These are phyloP conservation scores for Leccinum olivaceopallidum DNA, from an alignment of 768 basidiomycete genomes.

Conservation along the genomic window DNA sequence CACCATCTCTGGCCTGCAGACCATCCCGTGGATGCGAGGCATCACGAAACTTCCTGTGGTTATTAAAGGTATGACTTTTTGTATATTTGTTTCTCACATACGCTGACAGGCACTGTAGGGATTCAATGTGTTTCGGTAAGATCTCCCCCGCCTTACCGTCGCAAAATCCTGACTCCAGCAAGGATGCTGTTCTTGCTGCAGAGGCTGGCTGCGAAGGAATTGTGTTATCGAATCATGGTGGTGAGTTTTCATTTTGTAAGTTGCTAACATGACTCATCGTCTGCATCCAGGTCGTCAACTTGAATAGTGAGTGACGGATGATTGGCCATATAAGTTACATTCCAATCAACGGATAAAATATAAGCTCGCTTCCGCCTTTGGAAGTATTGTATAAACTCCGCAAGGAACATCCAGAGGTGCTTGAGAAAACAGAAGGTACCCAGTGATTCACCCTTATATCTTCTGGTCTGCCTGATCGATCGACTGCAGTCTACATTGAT, in stretches of 20 bases:
- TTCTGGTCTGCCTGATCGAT: constrained; percentile 6
- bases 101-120: constrained; percentile 39
- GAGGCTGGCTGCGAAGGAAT: constrained; percentile 88
- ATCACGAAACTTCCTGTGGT: constrained; percentile 70
- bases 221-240: constrained; percentile 90
- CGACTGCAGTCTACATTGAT: constrained; percentile 74
- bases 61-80: constrained; percentile 56
- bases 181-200: constrained; percentile 85
- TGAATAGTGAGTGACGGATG: constrained; percentile 59
- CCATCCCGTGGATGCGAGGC: constrained; percentile 73
- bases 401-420: constrained; percentile 71
- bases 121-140: constrained; percentile 69
- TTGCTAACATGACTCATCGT: constrained; percentile 1
- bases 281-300: constrained; percentile 61
- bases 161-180: constrained; percentile 16
- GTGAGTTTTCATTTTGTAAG: constrained; percentile 34
- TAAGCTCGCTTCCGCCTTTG: constrained; percentile 71
- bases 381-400: constrained; percentile 77
- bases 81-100: neutral
- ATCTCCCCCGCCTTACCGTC: neutral
- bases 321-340: neutral
- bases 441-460: constrained; percentile 1
- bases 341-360: constrained; percentile 14
- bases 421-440: constrained; percentile 67
- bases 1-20: constrained; percentile 38